Evolutionary conservation across 106 monocot genomes (phyloP).

Genomic region (Acorus gramineus): DNA sequence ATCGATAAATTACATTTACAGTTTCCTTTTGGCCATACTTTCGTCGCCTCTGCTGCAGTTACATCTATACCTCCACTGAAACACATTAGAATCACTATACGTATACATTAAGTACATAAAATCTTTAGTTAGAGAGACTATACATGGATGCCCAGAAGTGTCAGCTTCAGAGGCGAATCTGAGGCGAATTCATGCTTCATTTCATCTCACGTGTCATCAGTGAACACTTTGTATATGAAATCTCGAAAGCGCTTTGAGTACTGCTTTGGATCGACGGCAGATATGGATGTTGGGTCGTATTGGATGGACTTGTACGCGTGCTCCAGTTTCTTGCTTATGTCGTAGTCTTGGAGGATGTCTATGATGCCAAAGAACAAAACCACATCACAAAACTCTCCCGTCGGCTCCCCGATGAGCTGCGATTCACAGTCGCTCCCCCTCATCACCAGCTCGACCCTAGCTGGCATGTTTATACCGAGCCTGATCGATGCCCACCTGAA

Average conservation of each 20-base stretch:
- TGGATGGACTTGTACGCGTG: conserved; percentile 88
- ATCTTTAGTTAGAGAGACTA: no score
- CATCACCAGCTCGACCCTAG: conserved; percentile 49
- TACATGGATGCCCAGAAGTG: no score
- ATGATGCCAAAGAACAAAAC: conserved; percentile 81
- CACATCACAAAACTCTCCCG: conserved; percentile 55
- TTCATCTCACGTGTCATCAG: conserved; percentile 22
- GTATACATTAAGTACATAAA: no score
- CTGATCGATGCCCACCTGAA: conserved; percentile 42
- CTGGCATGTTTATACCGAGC: conserved; percentile 61
- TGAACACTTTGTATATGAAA: conserved; percentile 54
- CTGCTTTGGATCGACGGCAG: conserved; percentile 70
- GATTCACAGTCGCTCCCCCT: conserved; percentile 26
- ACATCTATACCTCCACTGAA: no score
- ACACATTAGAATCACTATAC: no score
- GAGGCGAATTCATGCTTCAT: no score
- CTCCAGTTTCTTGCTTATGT: conserved; percentile 80
- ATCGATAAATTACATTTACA: no score
- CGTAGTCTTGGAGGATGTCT: conserved; percentile 90
- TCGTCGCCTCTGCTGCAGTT: no score
- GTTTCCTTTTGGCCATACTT: no score
- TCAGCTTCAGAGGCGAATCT: no score
- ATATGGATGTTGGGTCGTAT: conserved; percentile 73
- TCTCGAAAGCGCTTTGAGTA: conserved; percentile 67
- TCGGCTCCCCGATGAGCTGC: conserved; percentile 41